Percentiles rank a stretch among this genome's conserved stretches.
These are phyloP conservation scores for Suaeda aralocaspica DNA, from an alignment of 148 eudicot genomes.

Conservation along the genomic window DNA sequence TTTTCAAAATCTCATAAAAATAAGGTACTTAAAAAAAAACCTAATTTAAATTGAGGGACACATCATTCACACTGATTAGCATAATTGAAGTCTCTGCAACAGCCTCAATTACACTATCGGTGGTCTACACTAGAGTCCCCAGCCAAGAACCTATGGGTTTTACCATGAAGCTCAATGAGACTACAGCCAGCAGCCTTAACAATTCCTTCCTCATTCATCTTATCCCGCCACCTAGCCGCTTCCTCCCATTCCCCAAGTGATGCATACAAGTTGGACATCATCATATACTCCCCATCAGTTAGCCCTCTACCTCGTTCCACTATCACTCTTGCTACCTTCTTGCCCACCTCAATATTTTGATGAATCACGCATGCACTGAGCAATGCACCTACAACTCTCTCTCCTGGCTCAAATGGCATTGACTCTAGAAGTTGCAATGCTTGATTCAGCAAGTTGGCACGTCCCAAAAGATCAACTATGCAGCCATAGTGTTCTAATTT, in stretches of 20 bases:
- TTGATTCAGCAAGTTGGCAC: constrained; percentile 46
- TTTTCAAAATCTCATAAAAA: no score
- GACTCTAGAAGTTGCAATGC: constrained; percentile 34
- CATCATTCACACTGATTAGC: no score
- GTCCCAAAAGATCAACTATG: constrained; percentile 54
- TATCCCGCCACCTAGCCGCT: constrained; percentile 37
- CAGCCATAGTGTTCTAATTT: constrained; percentile 55
- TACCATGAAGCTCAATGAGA: constrained; percentile 39
- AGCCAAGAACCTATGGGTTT: constrained; percentile 36
- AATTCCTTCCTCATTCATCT: constrained; percentile 43
- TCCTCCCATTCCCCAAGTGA: constrained; percentile 47
- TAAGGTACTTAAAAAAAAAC: no score
- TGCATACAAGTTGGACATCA: constrained; percentile 43
- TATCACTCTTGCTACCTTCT: constrained; percentile 28
- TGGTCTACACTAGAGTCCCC: constrained; percentile 30
- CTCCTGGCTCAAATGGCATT: constrained; percentile 39
- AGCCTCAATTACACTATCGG: no score
- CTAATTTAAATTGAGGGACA: no score
- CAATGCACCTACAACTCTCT: constrained; percentile 45
- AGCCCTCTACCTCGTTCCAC: constrained; percentile 33
- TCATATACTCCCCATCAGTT: constrained; percentile 40
- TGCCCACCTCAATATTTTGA: constrained; percentile 33
- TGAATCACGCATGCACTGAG: constrained; percentile 45
- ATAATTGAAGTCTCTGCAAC: no score
- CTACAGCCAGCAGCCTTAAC: constrained; percentile 52